These are phyloP conservation scores for Leishmania major DNA, from an alignment of 208 protist species.

Conservation along the genomic window DNA sequence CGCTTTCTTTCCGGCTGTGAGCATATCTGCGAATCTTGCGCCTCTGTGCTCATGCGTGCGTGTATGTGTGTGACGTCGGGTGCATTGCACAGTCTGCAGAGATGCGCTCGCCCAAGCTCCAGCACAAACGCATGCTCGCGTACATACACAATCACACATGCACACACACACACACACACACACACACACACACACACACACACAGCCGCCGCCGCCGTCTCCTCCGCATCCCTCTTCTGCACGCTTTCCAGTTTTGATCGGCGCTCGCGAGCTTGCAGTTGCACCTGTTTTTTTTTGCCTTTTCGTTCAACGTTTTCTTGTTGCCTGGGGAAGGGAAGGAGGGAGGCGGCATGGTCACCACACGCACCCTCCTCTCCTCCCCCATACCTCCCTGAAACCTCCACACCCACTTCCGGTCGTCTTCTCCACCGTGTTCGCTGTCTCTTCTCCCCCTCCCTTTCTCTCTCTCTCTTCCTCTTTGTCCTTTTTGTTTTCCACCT, in stretches of 20 bases:
- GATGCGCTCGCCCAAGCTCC: background rate
- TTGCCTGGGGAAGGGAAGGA: background rate
- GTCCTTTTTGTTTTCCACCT: background rate
- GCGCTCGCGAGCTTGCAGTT: background rate
- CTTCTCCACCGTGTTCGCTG: constrained; percentile 4
- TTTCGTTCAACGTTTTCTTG: background rate
- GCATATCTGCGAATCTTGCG: background rate
- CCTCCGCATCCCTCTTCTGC: constrained; percentile 2
- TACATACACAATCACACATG: background rate
- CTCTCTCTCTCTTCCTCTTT: background rate
- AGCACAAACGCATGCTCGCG: background rate
- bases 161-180: background rate
- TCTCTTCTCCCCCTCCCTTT: background rate
- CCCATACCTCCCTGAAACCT: background rate
- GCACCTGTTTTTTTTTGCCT: constrained; percentile 5
- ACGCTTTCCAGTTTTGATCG: constrained; percentile 5
- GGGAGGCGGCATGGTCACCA: background rate
- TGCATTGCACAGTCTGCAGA: background rate
- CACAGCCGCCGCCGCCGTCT: background rate
- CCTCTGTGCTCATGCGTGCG: background rate
- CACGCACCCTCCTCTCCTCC: background rate
- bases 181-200: background rate
- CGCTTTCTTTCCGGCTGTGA: background rate
- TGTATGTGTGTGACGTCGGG: background rate
- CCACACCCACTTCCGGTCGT: background rate